These are phyloP conservation scores for Colletotrichum eremochloae DNA, from an alignment of 2,329 filamentous ascomycete genomes.

Conservation along the genomic window DNA sequence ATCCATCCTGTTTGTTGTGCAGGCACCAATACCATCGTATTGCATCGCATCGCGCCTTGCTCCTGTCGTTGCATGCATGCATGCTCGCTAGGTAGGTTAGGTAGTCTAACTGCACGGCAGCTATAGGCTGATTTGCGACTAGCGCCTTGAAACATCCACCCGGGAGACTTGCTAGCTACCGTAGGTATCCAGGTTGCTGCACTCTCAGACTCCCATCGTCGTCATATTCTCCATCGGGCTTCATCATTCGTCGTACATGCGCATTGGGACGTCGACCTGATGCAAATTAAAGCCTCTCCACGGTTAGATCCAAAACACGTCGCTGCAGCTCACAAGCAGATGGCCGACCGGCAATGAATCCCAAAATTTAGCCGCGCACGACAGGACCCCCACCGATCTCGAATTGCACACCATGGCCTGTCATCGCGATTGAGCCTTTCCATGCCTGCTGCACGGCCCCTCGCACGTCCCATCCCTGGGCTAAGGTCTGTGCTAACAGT, in stretches of 20 bases:
- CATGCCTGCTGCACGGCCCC: conserved; percentile 10
- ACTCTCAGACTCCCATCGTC: conserved; percentile 16
- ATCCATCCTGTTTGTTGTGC: not conserved
- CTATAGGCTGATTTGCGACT: conserved; percentile 22
- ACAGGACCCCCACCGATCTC: not conserved
- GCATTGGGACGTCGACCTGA: not conserved
- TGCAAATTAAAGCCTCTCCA: not conserved
- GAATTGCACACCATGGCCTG: conserved; percentile 24
- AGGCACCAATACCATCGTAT: not conserved
- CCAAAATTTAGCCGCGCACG: not conserved
- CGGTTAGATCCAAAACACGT: not conserved
- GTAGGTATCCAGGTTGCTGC: too few species aligned
- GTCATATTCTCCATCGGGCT: conserved; percentile 14
- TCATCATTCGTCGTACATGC: conserved; percentile 25
- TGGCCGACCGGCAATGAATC: conserved; percentile 10
- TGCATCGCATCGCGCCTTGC: conserved; percentile 11
- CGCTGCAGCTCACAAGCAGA: not conserved
- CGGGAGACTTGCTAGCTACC: too few species aligned
- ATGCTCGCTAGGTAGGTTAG: not conserved
- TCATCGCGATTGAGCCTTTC: conserved; percentile 30
- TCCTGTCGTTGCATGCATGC: not conserved
- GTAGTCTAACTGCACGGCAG: conserved; percentile 11
- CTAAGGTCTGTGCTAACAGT: too few species aligned
- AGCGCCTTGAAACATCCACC: conserved; percentile 16
- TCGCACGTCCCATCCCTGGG: conserved; percentile 5